Evolutionary conservation across 768 basidiomycete species (phyloP).

Genomic region (Gautieria morchelliformis): DNA sequence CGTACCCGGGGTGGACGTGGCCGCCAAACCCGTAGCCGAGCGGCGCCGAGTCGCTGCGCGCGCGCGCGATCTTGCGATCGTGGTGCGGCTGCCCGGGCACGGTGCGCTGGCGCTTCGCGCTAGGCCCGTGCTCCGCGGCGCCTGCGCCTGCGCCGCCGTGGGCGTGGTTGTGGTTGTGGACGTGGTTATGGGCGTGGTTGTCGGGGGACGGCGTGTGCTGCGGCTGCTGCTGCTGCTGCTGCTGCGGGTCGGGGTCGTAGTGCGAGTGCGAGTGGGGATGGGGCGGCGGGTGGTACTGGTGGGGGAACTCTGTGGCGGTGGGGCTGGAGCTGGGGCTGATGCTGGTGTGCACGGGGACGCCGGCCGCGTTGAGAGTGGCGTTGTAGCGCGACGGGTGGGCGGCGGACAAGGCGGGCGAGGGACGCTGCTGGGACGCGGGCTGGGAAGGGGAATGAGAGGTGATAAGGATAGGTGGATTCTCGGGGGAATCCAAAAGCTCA

Average conservation of each 20-base stretch:
- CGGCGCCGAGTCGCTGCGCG: constrained; percentile 60
- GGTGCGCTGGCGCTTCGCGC: constrained; percentile 45
- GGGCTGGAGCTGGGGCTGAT: constrained; percentile 44
- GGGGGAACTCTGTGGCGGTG: constrained; percentile 37
- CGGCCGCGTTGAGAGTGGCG: constrained; percentile 18
- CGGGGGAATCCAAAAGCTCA: constrained; percentile 43
- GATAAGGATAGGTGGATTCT: constrained; percentile 43
- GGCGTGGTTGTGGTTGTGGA: too few species aligned
- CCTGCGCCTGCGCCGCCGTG: constrained; percentile 28
- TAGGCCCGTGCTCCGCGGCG: background rate
- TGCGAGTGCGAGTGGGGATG: too few species aligned
- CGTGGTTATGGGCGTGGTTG: too few species aligned
- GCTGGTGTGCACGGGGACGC: constrained; percentile 32
- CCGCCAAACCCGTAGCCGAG: constrained; percentile 40
- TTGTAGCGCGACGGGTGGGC: constrained; percentile 25
- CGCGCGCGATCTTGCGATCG: constrained; percentile 33
- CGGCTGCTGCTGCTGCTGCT: constrained; percentile 15
- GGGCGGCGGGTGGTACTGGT: background rate
- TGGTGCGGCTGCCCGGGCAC: constrained; percentile 23
- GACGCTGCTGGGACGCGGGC: background rate
- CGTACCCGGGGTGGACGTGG: background rate
- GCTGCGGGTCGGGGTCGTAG: constrained; percentile 18
- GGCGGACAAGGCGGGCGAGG: constrained; percentile 31
- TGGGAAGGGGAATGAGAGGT: constrained; percentile 31
- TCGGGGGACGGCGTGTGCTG: constrained; percentile 25